Evolutionary conservation across 2,329 filamentous ascomycete species (phyloP).

Genomic region (Colletotrichum melonis): DNA sequence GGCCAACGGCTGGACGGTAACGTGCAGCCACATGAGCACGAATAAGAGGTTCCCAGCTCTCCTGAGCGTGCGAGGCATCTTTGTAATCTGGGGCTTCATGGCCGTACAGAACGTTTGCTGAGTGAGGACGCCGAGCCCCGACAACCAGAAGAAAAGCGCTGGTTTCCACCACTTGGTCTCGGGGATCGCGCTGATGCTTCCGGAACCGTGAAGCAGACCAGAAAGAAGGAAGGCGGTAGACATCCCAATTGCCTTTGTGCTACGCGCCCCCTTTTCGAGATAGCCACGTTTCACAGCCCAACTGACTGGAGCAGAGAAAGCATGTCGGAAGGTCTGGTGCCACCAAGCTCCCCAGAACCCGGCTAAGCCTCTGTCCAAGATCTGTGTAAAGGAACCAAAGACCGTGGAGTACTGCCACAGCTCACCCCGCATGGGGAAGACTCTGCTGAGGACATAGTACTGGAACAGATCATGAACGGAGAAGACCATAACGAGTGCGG

Average conservation of each 20-base stretch:
- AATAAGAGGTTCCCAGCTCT: conserved; percentile 70
- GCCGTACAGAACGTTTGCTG: conserved; percentile 59
- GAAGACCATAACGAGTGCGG: conserved; percentile 71
- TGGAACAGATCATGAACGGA: conserved; percentile 69
- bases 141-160: conserved; percentile 77
- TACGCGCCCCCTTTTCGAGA: conserved; percentile 47
- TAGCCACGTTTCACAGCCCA: conserved; percentile 56
- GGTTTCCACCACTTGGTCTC: conserved; percentile 62
- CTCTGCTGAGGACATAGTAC: conserved; percentile 57
- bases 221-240: conserved; percentile 73
- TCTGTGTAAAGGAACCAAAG: conserved; percentile 63
- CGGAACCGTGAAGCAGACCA: conserved; percentile 76
- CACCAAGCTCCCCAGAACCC: conserved; percentile 90
- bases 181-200: conserved; percentile 75
- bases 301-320: conserved; percentile 71
- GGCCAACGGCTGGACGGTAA: conserved; percentile 73
- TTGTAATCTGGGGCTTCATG: conserved; percentile 47
- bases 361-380: conserved; percentile 77
- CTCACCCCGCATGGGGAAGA: conserved; percentile 63
- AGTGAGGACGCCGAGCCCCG: conserved; percentile 72
- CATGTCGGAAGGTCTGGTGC: conserved; percentile 89
- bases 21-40: conserved; percentile 74
- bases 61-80: conserved; percentile 57
- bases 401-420: conserved; percentile 66
- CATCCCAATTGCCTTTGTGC: conserved; percentile 48